A percentile compares a stretch with the other conserved stretches of the same genome.
These are phyloP conservation scores for Suillus placidus DNA, from an alignment of 768 basidiomycete species.

Conservation along the genomic window DNA sequence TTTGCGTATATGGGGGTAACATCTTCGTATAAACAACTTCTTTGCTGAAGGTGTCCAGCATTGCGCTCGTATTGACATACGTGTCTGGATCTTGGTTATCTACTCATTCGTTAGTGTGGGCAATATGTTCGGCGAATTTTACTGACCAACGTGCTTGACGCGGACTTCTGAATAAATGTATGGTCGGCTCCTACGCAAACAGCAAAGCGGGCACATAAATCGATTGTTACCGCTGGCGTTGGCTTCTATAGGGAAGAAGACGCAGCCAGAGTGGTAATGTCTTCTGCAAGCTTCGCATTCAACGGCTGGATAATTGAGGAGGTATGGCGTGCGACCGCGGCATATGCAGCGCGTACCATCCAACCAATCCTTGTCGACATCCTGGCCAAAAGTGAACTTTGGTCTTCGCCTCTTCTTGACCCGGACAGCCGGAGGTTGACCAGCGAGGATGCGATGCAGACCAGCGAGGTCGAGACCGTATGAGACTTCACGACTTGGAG, in stretches of 20 bases:
- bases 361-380: conserved; percentile 69
- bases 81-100: conserved; percentile 54
- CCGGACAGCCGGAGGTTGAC: conserved; percentile 53
- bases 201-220: conserved; percentile 80
- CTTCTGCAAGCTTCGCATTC: conserved; percentile 68
- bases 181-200: conserved; percentile 67
- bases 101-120: conserved; percentile 23
- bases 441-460: conserved; percentile 78
- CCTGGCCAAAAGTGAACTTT: conserved; percentile 74
- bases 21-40: conserved; percentile 71
- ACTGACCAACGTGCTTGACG: conserved; percentile 63
- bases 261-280: conserved; percentile 74
- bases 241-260: conserved; percentile 64
- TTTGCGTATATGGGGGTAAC: conserved; percentile 62
- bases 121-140: conserved; percentile 12
- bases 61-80: conserved; percentile 72
- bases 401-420: conserved; percentile 61
- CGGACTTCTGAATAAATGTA: conserved; percentile 80
- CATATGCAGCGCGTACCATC: conserved; percentile 84
- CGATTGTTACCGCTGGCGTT: conserved; percentile 34
- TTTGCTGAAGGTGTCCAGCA: conserved; percentile 75
- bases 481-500: conserved; percentile 77
- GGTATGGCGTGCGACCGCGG: conserved; percentile 64
- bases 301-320: conserved; percentile 63
- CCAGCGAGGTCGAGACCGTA: conserved; percentile 84